phyloP scores from a whole-genome alignment of 768 basidiomycete species.

The Agaricus bisporus region DNA sequence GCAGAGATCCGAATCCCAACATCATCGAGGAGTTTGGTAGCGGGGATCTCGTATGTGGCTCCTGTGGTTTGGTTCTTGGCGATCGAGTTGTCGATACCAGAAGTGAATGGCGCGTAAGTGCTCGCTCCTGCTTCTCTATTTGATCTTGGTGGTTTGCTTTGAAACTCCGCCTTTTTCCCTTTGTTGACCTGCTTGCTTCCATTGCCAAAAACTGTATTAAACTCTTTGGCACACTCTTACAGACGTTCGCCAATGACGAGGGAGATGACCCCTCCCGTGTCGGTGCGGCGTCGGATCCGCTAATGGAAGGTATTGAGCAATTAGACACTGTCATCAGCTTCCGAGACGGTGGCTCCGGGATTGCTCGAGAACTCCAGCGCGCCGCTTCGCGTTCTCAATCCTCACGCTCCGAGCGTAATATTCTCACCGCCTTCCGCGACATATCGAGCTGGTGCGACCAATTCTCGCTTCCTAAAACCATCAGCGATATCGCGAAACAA shows the following conservation, averaged over 20 bases:
- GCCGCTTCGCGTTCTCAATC: constrained; percentile 79
- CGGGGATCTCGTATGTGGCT: constrained; percentile 94
- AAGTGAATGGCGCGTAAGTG: constrained; percentile 93
- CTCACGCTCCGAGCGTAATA: constrained; percentile 78
- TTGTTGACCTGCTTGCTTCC: constrained; percentile 10
- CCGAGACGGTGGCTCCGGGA: constrained; percentile 89
- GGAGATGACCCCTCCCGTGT: constrained; percentile 99
- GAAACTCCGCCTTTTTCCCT: constrained; percentile 13
- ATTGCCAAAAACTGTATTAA: not conserved
- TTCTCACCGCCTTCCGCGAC: constrained; percentile 84
- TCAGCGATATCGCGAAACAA: constrained; percentile 95
- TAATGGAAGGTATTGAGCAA: constrained; percentile 92
- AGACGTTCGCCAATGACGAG: constrained; percentile 99
- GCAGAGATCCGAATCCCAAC: constrained; percentile 87
- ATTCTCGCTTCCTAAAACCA: constrained; percentile 89
- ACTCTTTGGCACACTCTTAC: constrained; percentile 6
- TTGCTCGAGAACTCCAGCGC: constrained; percentile 88
- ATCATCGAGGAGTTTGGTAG: constrained; percentile 97
- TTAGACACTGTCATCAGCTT: constrained; percentile 94
- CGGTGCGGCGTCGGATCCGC: constrained; percentile 89
- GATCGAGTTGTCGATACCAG: constrained; percentile 96
- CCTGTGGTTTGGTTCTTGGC: constrained; percentile 90
- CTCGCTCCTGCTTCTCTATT: constrained; percentile 11
- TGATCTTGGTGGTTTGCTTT: not conserved
- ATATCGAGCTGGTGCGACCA: constrained; percentile 94